Base-by-base conservation (phyloP, 768 basidiomycete genomes). In the Tubosaeta sp. region DNA sequence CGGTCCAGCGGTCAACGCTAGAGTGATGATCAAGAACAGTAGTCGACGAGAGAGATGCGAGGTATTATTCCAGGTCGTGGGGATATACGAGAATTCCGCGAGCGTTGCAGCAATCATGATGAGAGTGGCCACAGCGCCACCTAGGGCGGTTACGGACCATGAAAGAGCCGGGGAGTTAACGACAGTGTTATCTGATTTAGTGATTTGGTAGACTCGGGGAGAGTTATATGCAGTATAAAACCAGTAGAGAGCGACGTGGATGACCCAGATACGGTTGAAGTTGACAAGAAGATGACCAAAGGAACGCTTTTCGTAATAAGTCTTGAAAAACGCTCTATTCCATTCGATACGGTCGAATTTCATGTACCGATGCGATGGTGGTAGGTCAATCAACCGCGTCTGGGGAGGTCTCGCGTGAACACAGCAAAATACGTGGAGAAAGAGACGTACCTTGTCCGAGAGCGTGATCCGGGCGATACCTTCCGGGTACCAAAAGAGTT, bases 221-320 rank as follows among this genome's bases (percentile, higher is more conserved):
- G 94, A 87, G 71, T 97, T 97, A 76, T 79, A 96, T 34, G 95
- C 78, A 18, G 94, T 98, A 74, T 96, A 98, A 73, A 86, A 97
- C 81, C 87, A 98, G 77, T 87, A 98, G 66, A 97, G 71, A 29
- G 94, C 82, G 52, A 99, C 76, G 72, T 98, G 96, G 56, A 95
- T 87, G 69, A 98, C 93, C 94, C 96, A 99, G 60, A 99, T 91
- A 42, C 95, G 90, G 74, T 98, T 98, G 77, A 99, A 99, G 78
- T 99, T 97, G 80, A 99, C 94, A 52, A 98, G 80, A 2, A 98
- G 79, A 69, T 99, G 96, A 35, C 93, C 89, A 69, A 95, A 92
- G 0, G 94, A 94, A 27, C 96, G 92, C 64, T 94, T 93, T 70
- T 99, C 96, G 57, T 87, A 93, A 71, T 98, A 99, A 0, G 95